A percentile compares a stretch with the other conserved stretches of the same genome.
Conservation (phyloP, 805 yeast genomes). For the Dipodascus albidus region DNA sequence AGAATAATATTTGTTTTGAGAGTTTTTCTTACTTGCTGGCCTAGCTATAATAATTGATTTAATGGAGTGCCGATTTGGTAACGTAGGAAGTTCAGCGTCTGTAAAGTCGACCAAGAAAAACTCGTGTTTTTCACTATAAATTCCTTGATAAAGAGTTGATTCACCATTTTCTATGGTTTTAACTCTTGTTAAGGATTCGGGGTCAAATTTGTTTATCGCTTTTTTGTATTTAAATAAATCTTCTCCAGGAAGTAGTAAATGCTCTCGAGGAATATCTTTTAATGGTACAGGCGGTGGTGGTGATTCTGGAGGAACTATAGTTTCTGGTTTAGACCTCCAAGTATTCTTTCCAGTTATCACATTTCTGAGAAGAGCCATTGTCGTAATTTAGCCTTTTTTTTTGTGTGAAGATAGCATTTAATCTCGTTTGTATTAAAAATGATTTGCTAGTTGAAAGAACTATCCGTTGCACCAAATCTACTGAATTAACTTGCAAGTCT, state of each 20-base stretch:
- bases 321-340: not conserved
- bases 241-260: not conserved
- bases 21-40: not conserved
- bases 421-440: too few relatives aligned
- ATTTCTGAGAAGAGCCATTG: not conserved
- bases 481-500: not conserved
- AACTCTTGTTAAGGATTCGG: not conserved
- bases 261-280: not conserved
- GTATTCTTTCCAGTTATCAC: not conserved
- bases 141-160: not conserved
- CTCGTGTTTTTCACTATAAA: not conserved
- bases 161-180: not conserved
- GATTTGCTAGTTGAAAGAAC: too few relatives aligned
- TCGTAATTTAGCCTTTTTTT: too few relatives aligned
- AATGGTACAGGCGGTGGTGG: not conserved
- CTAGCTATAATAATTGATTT: not conserved
- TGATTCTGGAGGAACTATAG: not conserved
- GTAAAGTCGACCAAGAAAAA: not conserved
- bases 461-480: too few relatives aligned
- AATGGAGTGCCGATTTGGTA: not conserved
- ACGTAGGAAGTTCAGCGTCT: not conserved
- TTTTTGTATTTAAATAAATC: not conserved
- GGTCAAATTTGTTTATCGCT: not conserved
- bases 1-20: not conserved
- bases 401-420: too few relatives aligned